Evolutionary conservation across 2,329 filamentous ascomycete genomes (phyloP).

Genomic region (Fusarium avenaceum): DNA sequence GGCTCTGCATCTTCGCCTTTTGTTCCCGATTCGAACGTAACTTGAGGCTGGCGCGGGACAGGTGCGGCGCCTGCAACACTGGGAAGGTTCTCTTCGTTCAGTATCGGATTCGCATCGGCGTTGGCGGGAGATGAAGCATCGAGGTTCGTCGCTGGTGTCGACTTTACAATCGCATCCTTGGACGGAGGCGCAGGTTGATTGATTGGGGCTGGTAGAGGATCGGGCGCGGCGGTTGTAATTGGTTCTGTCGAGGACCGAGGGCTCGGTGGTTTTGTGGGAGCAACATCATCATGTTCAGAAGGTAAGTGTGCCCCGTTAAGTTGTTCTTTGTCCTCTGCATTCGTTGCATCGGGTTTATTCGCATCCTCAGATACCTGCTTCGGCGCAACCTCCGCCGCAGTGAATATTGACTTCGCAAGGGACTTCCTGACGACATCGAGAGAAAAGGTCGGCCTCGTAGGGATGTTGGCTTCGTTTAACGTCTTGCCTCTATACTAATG

Average conservation of each 20-base stretch:
- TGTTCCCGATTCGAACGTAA: constrained; percentile 52
- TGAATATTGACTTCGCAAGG: constrained; percentile 50
- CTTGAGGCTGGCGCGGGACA: constrained; percentile 47
- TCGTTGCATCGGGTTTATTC: constrained; percentile 20
- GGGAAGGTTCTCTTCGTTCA: background rate
- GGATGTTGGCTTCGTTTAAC: constrained; percentile 67
- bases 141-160: constrained; percentile 14
- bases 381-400: constrained; percentile 32
- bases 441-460: constrained; percentile 61
- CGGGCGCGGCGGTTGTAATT: constrained; percentile 1
- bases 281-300: constrained; percentile 30
- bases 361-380: constrained; percentile 23
- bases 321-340: constrained; percentile 28
- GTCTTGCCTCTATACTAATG: constrained; percentile 53
- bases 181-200: constrained; percentile 5
- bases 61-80: constrained; percentile 1
- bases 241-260: constrained; percentile 32
- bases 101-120: constrained; percentile 4
- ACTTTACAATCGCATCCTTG: constrained; percentile 30
- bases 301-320: constrained; percentile 21
- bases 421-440: constrained; percentile 60
- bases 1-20: constrained; percentile 44
- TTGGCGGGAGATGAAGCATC: constrained; percentile 21
- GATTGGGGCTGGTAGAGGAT: constrained; percentile 1
- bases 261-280: constrained; percentile 24